Evolutionary conservation across 306 rosid genomes (phyloP).

Genomic region (Elaeagnus macrophylla): DNA sequence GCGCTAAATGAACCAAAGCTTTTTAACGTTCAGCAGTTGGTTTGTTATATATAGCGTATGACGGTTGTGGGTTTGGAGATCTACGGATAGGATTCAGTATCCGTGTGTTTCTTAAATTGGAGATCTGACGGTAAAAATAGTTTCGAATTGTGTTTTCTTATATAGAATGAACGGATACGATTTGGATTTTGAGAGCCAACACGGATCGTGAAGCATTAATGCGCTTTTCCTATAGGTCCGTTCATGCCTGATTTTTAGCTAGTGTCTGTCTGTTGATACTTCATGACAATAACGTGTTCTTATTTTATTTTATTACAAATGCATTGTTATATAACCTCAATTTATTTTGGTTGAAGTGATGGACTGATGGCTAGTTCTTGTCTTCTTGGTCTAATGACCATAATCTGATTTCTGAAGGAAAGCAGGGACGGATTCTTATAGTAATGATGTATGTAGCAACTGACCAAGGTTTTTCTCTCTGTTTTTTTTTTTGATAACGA

Average conservation of each 20-base stretch:
- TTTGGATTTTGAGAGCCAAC: neutral
- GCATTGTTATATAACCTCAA: no score
- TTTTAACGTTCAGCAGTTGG: rapidly evolving
- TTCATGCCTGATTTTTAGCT: neutral
- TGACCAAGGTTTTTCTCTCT: no score
- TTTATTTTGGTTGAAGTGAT: no score
- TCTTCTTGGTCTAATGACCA: no score
- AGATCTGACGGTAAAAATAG: constrained; percentile 26
- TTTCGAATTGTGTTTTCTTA: constrained; percentile 40
- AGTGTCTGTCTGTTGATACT: neutral
- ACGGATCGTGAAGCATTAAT: constrained; percentile 33
- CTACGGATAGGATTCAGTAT: constrained; percentile 27
- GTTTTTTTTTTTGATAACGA: no score
- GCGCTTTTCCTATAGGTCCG: constrained; percentile 26
- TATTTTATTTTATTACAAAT: no score
- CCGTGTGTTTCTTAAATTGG: constrained; percentile 42
- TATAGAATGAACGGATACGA: constrained; percentile 21
- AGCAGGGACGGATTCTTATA: no score
- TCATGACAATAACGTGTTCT: no score
- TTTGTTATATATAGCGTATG: constrained; percentile 26
- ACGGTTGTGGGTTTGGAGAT: neutral
- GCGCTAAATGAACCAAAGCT: constrained; percentile 12
- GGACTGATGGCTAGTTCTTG: no score
- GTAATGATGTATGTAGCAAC: no score
- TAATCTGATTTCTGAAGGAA: no score